These are phyloP conservation scores for Inga leiocalycina DNA, from an alignment of 306 rosid species.

Conservation along the genomic window DNA sequence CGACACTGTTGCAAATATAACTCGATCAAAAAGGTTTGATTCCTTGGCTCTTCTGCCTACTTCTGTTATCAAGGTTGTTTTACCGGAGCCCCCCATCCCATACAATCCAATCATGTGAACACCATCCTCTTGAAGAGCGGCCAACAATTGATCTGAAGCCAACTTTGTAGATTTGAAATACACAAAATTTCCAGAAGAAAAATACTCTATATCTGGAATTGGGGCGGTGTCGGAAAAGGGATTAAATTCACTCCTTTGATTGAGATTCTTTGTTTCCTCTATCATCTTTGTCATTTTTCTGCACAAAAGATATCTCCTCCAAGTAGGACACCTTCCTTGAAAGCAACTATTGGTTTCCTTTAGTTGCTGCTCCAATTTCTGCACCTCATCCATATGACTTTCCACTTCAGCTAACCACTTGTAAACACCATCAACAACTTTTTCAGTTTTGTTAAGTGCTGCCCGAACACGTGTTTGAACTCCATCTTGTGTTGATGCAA, in stretches of 20 bases:
- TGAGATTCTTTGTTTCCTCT: background rate
- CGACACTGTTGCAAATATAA: background rate
- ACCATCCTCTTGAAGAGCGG: background rate
- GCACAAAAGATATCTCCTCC: background rate
- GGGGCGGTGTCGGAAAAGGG: background rate
- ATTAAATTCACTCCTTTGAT: background rate
- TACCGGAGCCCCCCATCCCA: constrained; percentile 1
- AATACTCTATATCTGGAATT: background rate
- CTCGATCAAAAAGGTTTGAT: background rate
- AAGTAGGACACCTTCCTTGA: background rate
- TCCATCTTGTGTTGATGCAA: background rate
- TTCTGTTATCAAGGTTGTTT: background rate
- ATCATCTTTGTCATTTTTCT: background rate
- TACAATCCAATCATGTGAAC: background rate
- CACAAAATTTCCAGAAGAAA: background rate
- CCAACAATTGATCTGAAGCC: background rate
- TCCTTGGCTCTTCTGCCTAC: background rate
- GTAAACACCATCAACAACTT: background rate
- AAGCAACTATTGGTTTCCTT: background rate
- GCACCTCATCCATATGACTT: background rate
- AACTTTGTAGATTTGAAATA: background rate
- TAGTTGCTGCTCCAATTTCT: background rate
- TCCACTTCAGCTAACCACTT: background rate
- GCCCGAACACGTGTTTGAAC: background rate
- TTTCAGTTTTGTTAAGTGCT: background rate